Evolutionary conservation across 2,329 filamentous ascomycete species (phyloP).

Genomic region (Tolypocladium ophioglossoides): DNA sequence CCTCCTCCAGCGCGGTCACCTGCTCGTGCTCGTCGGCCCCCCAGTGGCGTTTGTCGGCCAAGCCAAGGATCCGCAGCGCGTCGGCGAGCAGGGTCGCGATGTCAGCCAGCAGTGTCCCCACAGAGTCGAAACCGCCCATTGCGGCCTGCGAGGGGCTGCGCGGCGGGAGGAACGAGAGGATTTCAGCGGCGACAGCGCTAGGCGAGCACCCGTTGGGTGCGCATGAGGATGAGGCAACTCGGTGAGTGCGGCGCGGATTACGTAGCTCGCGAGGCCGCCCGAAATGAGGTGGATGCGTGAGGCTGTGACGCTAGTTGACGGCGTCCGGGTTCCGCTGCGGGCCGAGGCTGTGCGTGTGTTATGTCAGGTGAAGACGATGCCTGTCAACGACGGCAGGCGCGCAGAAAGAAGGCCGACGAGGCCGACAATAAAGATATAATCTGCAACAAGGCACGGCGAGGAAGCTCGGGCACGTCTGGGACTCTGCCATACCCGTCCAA

Average conservation of each 20-base stretch:
- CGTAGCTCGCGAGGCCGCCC: not conserved
- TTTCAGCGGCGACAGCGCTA: slow-evolving; percentile 1
- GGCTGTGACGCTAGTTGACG: not conserved
- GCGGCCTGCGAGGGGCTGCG: slow-evolving; percentile 1
- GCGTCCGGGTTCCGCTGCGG: not conserved
- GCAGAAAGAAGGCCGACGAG: too few relatives aligned
- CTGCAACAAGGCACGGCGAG: too few relatives aligned
- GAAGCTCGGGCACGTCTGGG: too few relatives aligned
- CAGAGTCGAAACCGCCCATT: slow-evolving; percentile 36
- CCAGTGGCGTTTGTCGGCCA: slow-evolving; percentile 49
- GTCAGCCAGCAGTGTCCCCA: slow-evolving; percentile 46
- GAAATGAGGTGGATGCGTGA: not conserved
- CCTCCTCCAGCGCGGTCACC: slow-evolving; percentile 39
- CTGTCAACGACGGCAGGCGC: not conserved
- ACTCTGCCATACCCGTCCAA: too few relatives aligned
- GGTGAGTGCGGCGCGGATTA: not conserved
- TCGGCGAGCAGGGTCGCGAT: slow-evolving; percentile 45
- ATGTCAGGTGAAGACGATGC: not conserved
- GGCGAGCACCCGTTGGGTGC: slow-evolving; percentile 1
- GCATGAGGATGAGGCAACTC: not conserved
- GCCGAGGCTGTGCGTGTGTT: not conserved
- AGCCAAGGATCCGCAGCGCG: slow-evolving; percentile 41
- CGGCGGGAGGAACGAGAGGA: not conserved
- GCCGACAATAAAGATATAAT: too few relatives aligned
- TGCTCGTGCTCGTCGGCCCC: slow-evolving; percentile 50